These are phyloP conservation scores for Pleurotus djamor DNA, from an alignment of 768 basidiomycete genomes.

Conservation along the genomic window DNA sequence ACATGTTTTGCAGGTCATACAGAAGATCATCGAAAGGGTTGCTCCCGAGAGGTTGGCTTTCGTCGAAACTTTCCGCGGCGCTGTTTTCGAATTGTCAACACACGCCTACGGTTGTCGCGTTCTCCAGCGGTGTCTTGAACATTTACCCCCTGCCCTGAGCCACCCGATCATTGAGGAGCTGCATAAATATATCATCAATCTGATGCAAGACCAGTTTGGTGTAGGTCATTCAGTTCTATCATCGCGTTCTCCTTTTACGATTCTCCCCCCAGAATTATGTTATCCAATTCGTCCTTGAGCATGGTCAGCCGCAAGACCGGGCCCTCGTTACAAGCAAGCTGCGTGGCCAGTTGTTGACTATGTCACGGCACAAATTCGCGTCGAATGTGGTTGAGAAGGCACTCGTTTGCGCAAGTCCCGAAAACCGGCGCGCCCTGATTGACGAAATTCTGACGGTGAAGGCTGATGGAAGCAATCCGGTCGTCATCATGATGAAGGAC, in stretches of 20 bases:
- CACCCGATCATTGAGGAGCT: conserved; percentile 81
- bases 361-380: conserved; percentile 89
- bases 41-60: conserved; percentile 75
- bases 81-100: conserved; percentile 77
- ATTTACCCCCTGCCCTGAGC: conserved; percentile 67
- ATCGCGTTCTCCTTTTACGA: not conserved
- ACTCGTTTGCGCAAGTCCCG: conserved; percentile 59
- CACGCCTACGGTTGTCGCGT: conserved; percentile 96
- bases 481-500: conserved; percentile 81
- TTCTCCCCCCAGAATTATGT: conserved; percentile 75
- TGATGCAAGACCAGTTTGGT: conserved; percentile 93
- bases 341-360: conserved; percentile 71
- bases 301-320: conserved; percentile 71
- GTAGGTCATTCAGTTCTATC: conserved; percentile 39
- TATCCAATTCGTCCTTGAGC: conserved; percentile 88
- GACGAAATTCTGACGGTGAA: conserved; percentile 76
- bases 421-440: conserved; percentile 67
- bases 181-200: conserved; percentile 59
- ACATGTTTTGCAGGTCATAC: conserved; percentile 57
- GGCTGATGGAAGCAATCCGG: conserved; percentile 65
- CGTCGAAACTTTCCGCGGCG: conserved; percentile 71
- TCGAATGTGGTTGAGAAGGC: conserved; percentile 97
- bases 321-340: conserved; percentile 64
- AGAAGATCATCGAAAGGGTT: conserved; percentile 85
- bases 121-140: conserved; percentile 88